phyloP scores from a whole-genome alignment of 768 basidiomycete genomes.

The Megacollybia marginata region DNA sequence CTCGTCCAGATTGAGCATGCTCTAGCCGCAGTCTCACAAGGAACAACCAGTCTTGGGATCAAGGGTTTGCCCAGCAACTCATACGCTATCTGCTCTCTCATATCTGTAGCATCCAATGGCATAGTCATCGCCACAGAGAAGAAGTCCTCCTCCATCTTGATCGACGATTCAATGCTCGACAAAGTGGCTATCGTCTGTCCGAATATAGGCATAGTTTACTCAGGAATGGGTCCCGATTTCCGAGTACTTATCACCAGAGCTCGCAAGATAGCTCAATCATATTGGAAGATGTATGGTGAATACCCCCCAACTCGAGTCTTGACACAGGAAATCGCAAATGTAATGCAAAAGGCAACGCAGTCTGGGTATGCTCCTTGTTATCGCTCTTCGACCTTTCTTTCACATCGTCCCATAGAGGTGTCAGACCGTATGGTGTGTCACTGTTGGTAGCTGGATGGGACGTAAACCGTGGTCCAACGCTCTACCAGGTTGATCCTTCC shows the following conservation, averaged over 20 bases:
- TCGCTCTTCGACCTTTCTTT: slow-evolving; percentile 16
- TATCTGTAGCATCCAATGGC: slow-evolving; percentile 82
- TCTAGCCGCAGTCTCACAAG: slow-evolving; percentile 89
- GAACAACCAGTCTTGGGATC: slow-evolving; percentile 96
- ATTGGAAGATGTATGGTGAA: slow-evolving; percentile 99
- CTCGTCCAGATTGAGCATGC: slow-evolving; percentile 99
- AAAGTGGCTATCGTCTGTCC: slow-evolving; percentile 97
- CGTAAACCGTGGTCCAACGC: slow-evolving; percentile 84
- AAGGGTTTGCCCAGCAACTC: slow-evolving; percentile 59
- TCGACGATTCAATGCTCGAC: slow-evolving; percentile 97
- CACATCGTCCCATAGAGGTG: slow-evolving; percentile 56
- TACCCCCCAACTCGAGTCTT: slow-evolving; percentile 96
- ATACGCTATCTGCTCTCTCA: slow-evolving; percentile 3
- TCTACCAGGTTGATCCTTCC: slow-evolving; percentile 98
- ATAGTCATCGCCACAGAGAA: slow-evolving; percentile 99
- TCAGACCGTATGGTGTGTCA: slow-evolving; percentile 97
- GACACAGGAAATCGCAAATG: slow-evolving; percentile 94
- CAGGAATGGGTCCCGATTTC: slow-evolving; percentile 99
- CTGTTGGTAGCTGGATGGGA: slow-evolving; percentile 98
- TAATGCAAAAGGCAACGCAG: slow-evolving; percentile 99
- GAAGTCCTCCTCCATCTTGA: slow-evolving; percentile 95
- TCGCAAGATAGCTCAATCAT: slow-evolving; percentile 95
- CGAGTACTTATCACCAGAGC: slow-evolving; percentile 90
- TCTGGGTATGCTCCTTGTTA: slow-evolving; percentile 63
- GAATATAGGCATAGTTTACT: slow-evolving; percentile 99